Evolutionary conservation across 2,329 filamentous ascomycete species (phyloP).

Genomic region (Lachnellula arida): DNA sequence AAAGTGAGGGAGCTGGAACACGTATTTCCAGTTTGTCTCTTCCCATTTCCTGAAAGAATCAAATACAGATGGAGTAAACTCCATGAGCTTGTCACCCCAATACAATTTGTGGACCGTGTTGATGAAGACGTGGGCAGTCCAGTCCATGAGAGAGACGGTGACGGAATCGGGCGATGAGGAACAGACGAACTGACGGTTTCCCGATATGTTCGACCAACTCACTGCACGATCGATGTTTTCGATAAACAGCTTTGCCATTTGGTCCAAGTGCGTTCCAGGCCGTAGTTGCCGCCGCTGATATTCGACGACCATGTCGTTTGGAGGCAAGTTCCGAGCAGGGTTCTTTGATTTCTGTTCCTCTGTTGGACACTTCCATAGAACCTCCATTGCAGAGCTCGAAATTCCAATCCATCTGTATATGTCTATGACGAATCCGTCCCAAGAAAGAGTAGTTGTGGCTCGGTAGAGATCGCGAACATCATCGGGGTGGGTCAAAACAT

Average conservation of each 20-base stretch:
- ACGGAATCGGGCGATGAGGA: neutral
- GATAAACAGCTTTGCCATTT: neutral
- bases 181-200: neutral
- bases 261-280: neutral
- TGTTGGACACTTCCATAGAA: neutral
- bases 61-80: neutral
- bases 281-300: neutral
- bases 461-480: neutral
- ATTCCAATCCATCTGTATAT: neutral
- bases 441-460: neutral
- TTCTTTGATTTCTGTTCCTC: neutral
- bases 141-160: neutral
- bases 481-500: neutral
- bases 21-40: neutral
- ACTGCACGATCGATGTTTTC: neutral
- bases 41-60: neutral
- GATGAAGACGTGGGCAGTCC: neutral
- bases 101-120: neutral
- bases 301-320: neutral
- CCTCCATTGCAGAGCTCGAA: neutral
- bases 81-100: neutral
- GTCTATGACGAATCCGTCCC: slow-evolving; percentile 3
- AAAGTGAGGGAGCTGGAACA: neutral
- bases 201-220: neutral
- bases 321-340: neutral